Percentiles rank a stretch among this genome's conserved stretches.
Evolutionary conservation across 1,284 basidiomycete genomes (phyloP).

Genomic region (Fomitopsis pinicola): DNA sequence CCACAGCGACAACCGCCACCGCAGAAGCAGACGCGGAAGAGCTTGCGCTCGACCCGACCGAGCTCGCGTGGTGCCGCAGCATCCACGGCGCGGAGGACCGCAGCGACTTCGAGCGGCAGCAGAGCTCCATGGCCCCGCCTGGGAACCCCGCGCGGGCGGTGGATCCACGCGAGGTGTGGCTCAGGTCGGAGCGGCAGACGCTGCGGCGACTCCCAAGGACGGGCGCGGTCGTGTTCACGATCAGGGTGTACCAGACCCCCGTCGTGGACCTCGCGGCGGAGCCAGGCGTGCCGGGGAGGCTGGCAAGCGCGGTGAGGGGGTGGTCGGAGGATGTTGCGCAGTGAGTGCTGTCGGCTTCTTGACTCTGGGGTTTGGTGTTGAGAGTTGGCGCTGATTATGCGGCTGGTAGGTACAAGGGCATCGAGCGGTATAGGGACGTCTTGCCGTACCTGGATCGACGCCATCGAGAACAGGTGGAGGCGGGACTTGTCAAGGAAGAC

Average conservation of each 20-base stretch:
- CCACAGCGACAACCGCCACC: constrained; percentile 5
- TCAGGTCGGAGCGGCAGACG: constrained; percentile 72
- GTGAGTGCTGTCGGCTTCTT: constrained; percentile 17
- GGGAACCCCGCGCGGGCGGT: neutral
- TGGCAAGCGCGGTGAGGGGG: constrained; percentile 63
- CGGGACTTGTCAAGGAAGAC: constrained; percentile 12
- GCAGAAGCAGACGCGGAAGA: constrained; percentile 14
- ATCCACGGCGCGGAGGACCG: constrained; percentile 63
- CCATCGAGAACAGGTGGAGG: constrained; percentile 34
- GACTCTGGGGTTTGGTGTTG: neutral
- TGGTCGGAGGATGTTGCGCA: constrained; percentile 63
- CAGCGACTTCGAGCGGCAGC: constrained; percentile 16
- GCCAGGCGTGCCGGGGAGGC: constrained; percentile 57
- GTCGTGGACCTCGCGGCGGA: constrained; percentile 56
- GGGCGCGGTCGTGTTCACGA: constrained; percentile 72
- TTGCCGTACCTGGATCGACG: constrained; percentile 45
- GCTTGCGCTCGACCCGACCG: constrained; percentile 50
- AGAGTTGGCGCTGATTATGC: neutral
- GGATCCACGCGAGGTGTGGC: constrained; percentile 43
- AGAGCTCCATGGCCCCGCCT: constrained; percentile 14
- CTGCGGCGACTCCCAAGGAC: constrained; percentile 63
- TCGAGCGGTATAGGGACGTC: constrained; percentile 42
- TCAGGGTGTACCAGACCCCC: constrained; percentile 68
- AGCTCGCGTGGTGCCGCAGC: constrained; percentile 62
- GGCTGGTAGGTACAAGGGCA: constrained; percentile 51